Evolutionary conservation across 371 early-diverging fungal species (phyloP).

Genomic region (Apophysomyces variabilis): DNA sequence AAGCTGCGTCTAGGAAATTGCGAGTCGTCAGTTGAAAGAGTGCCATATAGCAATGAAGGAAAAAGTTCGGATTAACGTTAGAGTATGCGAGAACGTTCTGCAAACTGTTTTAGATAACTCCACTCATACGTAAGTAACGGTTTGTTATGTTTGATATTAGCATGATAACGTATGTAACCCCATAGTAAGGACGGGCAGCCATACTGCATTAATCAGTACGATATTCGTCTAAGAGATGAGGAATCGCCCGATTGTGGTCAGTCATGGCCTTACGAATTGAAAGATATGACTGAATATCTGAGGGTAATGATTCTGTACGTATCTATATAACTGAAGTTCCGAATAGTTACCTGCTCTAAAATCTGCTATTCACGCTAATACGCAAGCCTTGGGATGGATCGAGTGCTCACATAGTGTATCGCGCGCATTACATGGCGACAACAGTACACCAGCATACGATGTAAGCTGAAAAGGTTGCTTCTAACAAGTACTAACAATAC

Average conservation of each 20-base stretch:
- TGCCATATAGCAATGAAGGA: constrained; percentile 31
- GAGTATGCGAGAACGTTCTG: constrained; percentile 38
- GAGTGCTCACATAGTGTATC: constrained; percentile 69
- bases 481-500: not conserved
- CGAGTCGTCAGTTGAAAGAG: constrained; percentile 21
- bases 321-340: constrained; percentile 1
- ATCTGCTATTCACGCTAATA: constrained; percentile 62
- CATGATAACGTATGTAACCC: too few relatives aligned
- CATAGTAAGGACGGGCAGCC: constrained; percentile 21
- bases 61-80: constrained; percentile 26
- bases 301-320: constrained; percentile 38
- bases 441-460: constrained; percentile 50
- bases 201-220: constrained; percentile 82
- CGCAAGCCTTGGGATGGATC: constrained; percentile 54
- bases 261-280: constrained; percentile 76
- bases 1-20: constrained; percentile 15
- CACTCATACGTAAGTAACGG: constrained; percentile 35
- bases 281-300: constrained; percentile 65
- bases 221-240: constrained; percentile 72
- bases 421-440: constrained; percentile 49
- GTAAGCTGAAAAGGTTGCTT: constrained; percentile 25
- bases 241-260: constrained; percentile 70
- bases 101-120: constrained; percentile 33
- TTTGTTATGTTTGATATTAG: not conserved
- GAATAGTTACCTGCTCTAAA: constrained; percentile 58